phyloP scores from a whole-genome alignment of 352 stramenopile species.

The Pythium biforme region DNA sequence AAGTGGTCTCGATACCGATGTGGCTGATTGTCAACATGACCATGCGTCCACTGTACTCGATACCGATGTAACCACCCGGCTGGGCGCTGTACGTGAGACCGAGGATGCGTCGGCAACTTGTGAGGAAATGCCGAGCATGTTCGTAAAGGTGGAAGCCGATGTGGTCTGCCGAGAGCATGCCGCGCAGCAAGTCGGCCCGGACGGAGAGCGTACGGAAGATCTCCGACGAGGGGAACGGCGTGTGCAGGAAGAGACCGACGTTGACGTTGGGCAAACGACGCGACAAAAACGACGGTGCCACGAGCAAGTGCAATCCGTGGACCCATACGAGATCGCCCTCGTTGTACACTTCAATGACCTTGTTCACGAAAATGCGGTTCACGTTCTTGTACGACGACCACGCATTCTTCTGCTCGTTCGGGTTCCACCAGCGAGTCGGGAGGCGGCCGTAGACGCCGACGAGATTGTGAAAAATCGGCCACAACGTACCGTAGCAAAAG shows the following conservation, averaged over 20 bases:
- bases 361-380: slow-evolving; percentile 97
- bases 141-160: slow-evolving; percentile 99
- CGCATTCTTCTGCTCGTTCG: slow-evolving; percentile 75
- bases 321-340: slow-evolving; percentile 96
- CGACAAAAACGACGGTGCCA: slow-evolving; percentile 96
- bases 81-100: slow-evolving; percentile 91
- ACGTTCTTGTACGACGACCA: slow-evolving; percentile 96
- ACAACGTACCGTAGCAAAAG: slow-evolving; percentile 97
- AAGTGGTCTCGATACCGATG: slow-evolving; percentile 94
- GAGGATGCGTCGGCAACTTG: slow-evolving; percentile 90
- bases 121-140: slow-evolving; percentile 98
- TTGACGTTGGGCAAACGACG: slow-evolving; percentile 91
- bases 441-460: slow-evolving; percentile 94
- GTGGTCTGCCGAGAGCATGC: slow-evolving; percentile 97
- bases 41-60: slow-evolving; percentile 97
- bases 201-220: slow-evolving; percentile 98
- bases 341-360: slow-evolving; percentile 89
- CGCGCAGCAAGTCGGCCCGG: slow-evolving; percentile 94
- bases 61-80: slow-evolving; percentile 88
- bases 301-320: slow-evolving; percentile 97
- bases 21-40: slow-evolving; percentile 97
- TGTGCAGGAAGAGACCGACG: slow-evolving; percentile 98
- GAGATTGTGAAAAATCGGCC: slow-evolving; percentile 98
- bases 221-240: slow-evolving; percentile 98
- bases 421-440: slow-evolving; percentile 84